Evolutionary conservation across 1,284 basidiomycete genomes (phyloP).

Genomic region (Ceratobasidium sp.): DNA sequence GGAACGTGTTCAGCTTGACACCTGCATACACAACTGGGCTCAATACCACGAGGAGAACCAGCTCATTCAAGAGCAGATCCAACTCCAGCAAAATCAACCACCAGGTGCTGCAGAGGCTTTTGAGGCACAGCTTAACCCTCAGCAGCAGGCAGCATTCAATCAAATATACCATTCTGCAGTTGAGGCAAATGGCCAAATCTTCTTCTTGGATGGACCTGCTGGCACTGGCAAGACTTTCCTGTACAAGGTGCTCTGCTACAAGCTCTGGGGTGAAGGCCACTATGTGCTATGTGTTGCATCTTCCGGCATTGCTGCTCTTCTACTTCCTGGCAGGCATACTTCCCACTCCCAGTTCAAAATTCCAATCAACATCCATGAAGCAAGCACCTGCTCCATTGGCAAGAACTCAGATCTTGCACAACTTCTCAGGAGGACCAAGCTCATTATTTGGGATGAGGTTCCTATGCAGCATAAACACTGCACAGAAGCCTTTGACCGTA

Average conservation of each 20-base stretch:
- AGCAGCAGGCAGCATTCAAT: conserved; percentile 59
- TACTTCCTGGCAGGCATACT: conserved; percentile 61
- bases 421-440: conserved; percentile 53
- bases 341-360: conserved; percentile 63
- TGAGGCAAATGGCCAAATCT: conserved; percentile 52
- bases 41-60: conserved; percentile 52
- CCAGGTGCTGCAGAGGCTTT: conserved; percentile 46
- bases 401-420: conserved; percentile 53
- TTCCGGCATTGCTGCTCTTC: conserved; percentile 63
- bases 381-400: conserved; percentile 51
- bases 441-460: conserved; percentile 62
- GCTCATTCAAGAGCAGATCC: conserved; percentile 59
- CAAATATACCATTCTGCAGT: conserved; percentile 55
- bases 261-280: conserved; percentile 52
- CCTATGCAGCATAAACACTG: conserved; percentile 57
- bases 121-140: conserved; percentile 56
- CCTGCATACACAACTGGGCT: conserved; percentile 54
- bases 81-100: conserved; percentile 55
- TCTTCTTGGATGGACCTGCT: conserved; percentile 64
- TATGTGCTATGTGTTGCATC: conserved; percentile 64
- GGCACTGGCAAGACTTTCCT: conserved; percentile 67
- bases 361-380: conserved; percentile 57
- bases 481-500: conserved; percentile 57
- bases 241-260: conserved; percentile 59
- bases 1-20: conserved; percentile 57